Evolutionary conservation across 768 basidiomycete genomes (phyloP).

Genomic region (Pleurotus citrinopileatus): DNA sequence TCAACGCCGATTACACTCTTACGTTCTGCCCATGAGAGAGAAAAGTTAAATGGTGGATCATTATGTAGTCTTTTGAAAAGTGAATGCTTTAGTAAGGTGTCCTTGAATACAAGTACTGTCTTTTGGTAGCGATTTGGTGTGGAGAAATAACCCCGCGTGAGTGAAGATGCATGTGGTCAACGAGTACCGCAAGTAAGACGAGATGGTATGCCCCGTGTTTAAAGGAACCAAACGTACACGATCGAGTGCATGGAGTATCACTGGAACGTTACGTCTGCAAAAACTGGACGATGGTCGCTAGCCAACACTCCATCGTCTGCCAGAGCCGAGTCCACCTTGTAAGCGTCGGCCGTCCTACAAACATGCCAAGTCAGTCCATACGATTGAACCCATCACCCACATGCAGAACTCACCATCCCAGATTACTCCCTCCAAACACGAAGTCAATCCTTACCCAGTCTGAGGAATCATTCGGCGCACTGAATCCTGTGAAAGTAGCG

Average conservation of each 20-base stretch:
- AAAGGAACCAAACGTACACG: no score
- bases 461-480: conserved; percentile 32
- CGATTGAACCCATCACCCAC: no score
- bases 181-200: no score
- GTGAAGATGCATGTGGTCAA: no score
- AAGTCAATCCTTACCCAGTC: conserved; percentile 47
- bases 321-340: conserved; percentile 37
- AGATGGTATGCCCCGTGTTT: no score
- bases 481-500: conserved; percentile 53
- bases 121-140: background rate
- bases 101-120: background rate
- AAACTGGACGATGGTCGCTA: conserved; percentile 57
- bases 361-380: background rate
- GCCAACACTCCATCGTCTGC: conserved; percentile 50
- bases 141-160: background rate
- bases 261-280: conserved; percentile 33
- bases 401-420: conserved; percentile 45
- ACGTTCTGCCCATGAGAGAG: conserved; percentile 22
- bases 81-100: background rate
- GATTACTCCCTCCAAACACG: conserved; percentile 46
- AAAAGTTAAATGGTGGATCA: no score
- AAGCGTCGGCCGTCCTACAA: conserved; percentile 32
- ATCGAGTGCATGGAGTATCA: background rate
- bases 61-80: no score
- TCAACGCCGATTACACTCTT: conserved; percentile 28